phyloP scores from a whole-genome alignment of 1,284 basidiomycete genomes.

The Phellopilus nigrolimitatus region DNA sequence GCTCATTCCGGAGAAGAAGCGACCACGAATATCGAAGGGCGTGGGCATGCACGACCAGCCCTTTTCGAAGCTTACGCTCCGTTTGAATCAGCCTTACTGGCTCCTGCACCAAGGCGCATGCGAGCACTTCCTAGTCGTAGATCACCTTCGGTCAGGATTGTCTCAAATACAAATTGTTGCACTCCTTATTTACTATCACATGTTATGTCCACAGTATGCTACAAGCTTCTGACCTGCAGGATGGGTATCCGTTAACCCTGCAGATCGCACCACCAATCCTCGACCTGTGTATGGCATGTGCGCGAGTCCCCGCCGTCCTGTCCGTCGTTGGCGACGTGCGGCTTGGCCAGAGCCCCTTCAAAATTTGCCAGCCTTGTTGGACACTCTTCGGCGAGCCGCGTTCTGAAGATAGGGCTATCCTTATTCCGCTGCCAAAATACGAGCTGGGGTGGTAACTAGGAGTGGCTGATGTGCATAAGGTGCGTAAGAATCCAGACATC shows the following conservation, averaged over 20 bases:
- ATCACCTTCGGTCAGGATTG: constrained; percentile 57
- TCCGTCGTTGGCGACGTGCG: constrained; percentile 65
- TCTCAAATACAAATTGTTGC: neutral
- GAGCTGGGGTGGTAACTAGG: constrained; percentile 30
- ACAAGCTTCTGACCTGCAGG: constrained; percentile 48
- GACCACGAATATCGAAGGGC: constrained; percentile 34
- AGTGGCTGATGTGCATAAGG: neutral
- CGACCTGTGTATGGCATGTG: constrained; percentile 62
- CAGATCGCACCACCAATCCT: constrained; percentile 58
- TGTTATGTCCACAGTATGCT: constrained; percentile 42
- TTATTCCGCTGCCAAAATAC: constrained; percentile 49
- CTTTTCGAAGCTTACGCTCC: constrained; percentile 50
- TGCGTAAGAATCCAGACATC: neutral
- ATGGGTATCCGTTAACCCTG: constrained; percentile 60
- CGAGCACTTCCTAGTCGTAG: constrained; percentile 71
- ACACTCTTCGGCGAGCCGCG: constrained; percentile 52
- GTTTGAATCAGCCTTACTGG: constrained; percentile 74
- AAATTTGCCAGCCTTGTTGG: constrained; percentile 72
- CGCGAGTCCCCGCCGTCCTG: constrained; percentile 61
- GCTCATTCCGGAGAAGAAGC: constrained; percentile 25
- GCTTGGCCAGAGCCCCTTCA: constrained; percentile 69
- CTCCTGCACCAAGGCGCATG: constrained; percentile 75
- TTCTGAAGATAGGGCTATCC: constrained; percentile 36
- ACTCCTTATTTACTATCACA: constrained; percentile 1
- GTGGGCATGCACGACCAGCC: constrained; percentile 42